Evolutionary conservation across 805 yeast species (phyloP), one percentile per base, ranked within the genome.

Genomic region (Maudiozyma turicensis): DNA sequence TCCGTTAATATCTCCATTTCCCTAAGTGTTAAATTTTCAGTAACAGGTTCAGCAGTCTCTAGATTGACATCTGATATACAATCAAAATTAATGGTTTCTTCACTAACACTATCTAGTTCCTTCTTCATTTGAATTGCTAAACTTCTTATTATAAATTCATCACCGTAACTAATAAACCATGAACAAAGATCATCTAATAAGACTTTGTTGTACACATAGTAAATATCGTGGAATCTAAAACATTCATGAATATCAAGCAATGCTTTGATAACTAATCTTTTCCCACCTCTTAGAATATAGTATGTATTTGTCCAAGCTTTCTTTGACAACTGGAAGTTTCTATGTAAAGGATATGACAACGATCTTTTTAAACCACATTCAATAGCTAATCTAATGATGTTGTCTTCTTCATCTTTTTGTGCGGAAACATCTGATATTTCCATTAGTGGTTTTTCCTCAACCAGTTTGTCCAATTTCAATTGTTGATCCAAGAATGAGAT

Each of bases 201-300:
- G 0, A 89, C 74, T 59, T 79, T 80, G 60, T 85, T 85, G 63
- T 90, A 90, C 6, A 87, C 88, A 60, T 88, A 86, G 62, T 88
- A 88, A 20, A 84, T 75, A 58, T 88, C 95, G 60, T 88, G 95
- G 60, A 70, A 84, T 51, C 96, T 73, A 65, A 90, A 90, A 9
- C 85, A 67, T 60, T 85, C 91, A 54, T 85, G 76, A 13, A 80
- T 65, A 7, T 76, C 78, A 32, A 89, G 66, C 28, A 91, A 60
- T 1, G 76, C 69, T 54, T 77, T 76, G 35, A 89, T 68, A 0
- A 90, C 74, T 11, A 76, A 72, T 45, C 85, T 70, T 58, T 81
- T 82, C 1, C 97, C 97, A 30, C 77, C 78, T 47, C 83, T 64
- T 44, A 93, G 68, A 3, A 80, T 69, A 46, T 71, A 72, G 54